Conservation (phyloP, 331 rosid genomes). For the Malus hybrid region DNA sequence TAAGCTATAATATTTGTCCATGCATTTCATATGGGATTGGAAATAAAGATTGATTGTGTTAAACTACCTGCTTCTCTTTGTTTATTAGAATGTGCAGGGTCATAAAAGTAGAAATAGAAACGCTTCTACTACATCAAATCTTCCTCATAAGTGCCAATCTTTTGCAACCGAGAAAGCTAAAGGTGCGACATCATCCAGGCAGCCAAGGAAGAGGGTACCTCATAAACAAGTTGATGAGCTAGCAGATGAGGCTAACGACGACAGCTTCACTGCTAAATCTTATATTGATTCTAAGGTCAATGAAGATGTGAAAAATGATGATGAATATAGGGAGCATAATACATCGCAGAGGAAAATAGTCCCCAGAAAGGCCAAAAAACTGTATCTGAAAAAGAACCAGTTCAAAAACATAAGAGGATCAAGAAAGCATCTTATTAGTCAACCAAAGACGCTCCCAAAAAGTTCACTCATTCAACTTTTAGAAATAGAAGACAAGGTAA, state of each 20-base stretch:
- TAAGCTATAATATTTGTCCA: conserved; percentile 1
- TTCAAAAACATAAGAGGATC: conserved; percentile 34
- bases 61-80: conserved; percentile 2
- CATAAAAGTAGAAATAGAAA: conserved; percentile 19
- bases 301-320: conserved; percentile 32
- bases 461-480: conserved; percentile 62
- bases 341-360: conserved; percentile 35
- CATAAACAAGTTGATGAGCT: conserved; percentile 29
- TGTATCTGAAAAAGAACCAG: conserved; percentile 44
- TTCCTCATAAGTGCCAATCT: conserved; percentile 23
- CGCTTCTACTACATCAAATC: conserved; percentile 16
- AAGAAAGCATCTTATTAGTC: conserved; percentile 29
- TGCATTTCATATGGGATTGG: not conserved
- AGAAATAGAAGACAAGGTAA: conserved; percentile 66
- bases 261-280: conserved; percentile 26
- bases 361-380: conserved; percentile 37
- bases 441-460: conserved; percentile 43
- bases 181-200: conserved; percentile 32
- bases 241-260: conserved; percentile 20
- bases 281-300: conserved; percentile 19
- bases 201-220: conserved; percentile 33
- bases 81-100: conserved; percentile 27
- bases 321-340: conserved; percentile 25
- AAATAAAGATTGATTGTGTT: conserved; percentile 1
- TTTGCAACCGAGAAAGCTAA: conserved; percentile 25